phyloP scores from a whole-genome alignment of 169 alveolate species.

The Hammondia hammondi region DNA sequence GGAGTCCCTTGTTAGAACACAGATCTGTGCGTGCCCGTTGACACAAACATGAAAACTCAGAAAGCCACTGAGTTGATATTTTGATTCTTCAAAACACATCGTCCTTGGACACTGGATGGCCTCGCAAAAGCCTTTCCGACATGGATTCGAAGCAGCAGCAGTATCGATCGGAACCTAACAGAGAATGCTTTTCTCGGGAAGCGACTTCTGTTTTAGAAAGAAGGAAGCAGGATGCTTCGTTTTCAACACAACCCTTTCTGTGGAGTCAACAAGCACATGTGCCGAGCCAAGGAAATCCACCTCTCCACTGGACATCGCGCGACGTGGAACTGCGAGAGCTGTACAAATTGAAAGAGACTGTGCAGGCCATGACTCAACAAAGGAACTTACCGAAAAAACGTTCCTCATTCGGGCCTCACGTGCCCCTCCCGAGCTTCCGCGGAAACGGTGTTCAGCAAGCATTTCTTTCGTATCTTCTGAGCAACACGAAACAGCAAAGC shows the following conservation, averaged over 20 bases:
- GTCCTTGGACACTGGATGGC: too few relatives aligned
- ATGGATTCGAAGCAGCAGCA: neutral
- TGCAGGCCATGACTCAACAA: neutral
- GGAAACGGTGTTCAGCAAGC: neutral
- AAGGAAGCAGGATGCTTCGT: neutral
- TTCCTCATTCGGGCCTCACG: neutral
- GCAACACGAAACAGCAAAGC: neutral
- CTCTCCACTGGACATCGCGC: constrained; percentile 17
- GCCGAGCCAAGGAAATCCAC: neutral
- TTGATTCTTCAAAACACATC: too few relatives aligned
- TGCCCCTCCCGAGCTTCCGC: neutral
- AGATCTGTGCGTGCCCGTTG: too few relatives aligned
- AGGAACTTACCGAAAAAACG: neutral
- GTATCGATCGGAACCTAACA: neutral
- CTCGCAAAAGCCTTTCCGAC: neutral
- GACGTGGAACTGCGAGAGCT: neutral
- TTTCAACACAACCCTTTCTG: neutral
- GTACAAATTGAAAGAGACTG: neutral
- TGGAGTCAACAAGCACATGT: neutral
- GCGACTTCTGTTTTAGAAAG: neutral
- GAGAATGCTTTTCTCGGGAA: neutral
- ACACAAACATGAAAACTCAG: too few relatives aligned
- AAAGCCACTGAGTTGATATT: too few relatives aligned
- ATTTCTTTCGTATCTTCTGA: neutral
- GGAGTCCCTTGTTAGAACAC: too few relatives aligned